Base-by-base conservation (phyloP, 331 rosid species). In the Phaseolus coccineus region DNA sequence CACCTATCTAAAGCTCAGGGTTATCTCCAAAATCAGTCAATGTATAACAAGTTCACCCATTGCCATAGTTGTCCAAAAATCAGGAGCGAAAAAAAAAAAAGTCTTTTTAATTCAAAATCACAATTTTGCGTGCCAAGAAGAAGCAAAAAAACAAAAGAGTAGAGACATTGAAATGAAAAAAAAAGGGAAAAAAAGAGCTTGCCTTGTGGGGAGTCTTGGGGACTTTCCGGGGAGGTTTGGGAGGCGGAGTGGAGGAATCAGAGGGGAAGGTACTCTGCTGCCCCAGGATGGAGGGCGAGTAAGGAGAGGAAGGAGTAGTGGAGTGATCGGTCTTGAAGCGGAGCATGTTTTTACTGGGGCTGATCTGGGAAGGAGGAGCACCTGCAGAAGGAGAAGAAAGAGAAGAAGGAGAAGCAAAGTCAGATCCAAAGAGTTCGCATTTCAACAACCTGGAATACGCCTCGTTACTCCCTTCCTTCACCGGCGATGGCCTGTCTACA, bases 121-220 rank as follows among this genome's bases (percentile, higher is more conserved):
- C 50, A 44, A 44, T 0, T 44, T 44, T 3, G 50, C 50, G 3
- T 6, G 50, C 4, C 48, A 44, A 44, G 15, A 44, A 44, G 15
- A 44, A 44, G 42, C 42, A 37, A 4, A 37, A 0, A 37, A 0
- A 37, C 22, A 5, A 39, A 39, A 39, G 2, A 10, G 10, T 44
- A 8, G 46, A 8, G 2, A 8, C 44, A 40, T 40, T 8, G 46
- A 40, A 8, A 39, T 40, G 46, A 9, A 9, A 8, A 19, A 19
- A 9, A 42, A 42, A 2, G 51, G 14, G 3, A 46, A 46, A 46
- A 35, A 2, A 53, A 61, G 53, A 74, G 3, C 58, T 55, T 68
- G 75, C 99, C 98, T 96, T 96, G 69, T 91, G 97, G 51, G 99
- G 99, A 27, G 99, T 96, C 84, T 96, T 96, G 71, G 96, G 98